Conservation (phyloP, 129 eudicot species). For the Flaveria ramosissima region DNA sequence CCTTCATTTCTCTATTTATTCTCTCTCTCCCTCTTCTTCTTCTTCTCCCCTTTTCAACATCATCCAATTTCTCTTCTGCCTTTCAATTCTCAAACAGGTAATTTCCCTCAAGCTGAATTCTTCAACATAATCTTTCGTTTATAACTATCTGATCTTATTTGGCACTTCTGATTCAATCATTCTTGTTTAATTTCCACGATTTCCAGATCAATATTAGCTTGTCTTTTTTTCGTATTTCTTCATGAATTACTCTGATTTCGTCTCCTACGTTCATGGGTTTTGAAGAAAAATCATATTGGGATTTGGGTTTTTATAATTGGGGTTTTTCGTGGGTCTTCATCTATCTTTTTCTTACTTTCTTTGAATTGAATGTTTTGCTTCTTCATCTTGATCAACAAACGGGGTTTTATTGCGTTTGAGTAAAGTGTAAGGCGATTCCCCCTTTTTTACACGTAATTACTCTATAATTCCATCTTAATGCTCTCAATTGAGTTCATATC, state of each 20-base stretch:
- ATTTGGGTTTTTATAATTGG: background rate
- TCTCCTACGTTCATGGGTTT: conserved; percentile 12
- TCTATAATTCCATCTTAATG: background rate
- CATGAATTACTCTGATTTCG: background rate
- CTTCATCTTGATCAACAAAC: too few species aligned
- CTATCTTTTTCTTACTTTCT: background rate
- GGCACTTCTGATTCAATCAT: too few species aligned
- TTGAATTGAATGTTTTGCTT: background rate
- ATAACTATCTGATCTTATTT: too few species aligned
- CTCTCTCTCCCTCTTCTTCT: conserved; percentile 15
- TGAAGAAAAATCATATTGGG: background rate
- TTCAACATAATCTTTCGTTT: background rate
- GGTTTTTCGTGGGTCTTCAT: background rate
- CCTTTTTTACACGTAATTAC: too few species aligned
- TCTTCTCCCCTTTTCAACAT: background rate
- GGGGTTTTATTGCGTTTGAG: too few species aligned
- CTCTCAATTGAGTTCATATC: background rate
- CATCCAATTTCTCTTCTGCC: conserved; percentile 6
- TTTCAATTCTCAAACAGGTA: conserved; percentile 23
- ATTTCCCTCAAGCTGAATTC: background rate
- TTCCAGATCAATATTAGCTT: background rate
- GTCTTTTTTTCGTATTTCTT: background rate
- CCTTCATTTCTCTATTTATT: conserved; percentile 39
- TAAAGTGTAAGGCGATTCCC: too few species aligned
- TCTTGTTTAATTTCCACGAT: too few species aligned